Conservation (phyloP, 139 green algal genomes). For the Chlorella sorokiniana region DNA sequence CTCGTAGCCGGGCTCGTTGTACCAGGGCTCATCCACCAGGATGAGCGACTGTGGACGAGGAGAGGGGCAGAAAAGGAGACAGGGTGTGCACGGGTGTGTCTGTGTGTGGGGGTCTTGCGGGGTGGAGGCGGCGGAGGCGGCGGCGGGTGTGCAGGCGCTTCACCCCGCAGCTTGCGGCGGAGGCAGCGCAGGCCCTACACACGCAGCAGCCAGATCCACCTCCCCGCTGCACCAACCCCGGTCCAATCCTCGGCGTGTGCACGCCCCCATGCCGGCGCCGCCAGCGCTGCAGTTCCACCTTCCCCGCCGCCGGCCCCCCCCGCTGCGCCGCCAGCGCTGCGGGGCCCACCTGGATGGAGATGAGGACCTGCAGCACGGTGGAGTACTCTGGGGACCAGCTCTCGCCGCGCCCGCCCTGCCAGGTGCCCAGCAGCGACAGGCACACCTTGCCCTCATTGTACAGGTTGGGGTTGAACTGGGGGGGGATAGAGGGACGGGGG, state of each 20-base stretch:
- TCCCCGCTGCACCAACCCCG: background rate
- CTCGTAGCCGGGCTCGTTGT: slow-evolving; percentile 75
- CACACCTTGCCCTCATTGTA: slow-evolving; percentile 85
- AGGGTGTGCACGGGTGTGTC: background rate
- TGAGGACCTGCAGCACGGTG: slow-evolving; percentile 42
- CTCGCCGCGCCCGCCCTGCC: slow-evolving; percentile 66
- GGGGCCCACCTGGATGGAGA: slow-evolving; percentile 14
- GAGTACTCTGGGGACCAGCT: slow-evolving; percentile 73
- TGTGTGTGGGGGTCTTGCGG: background rate
- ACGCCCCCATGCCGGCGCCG: too few species aligned
- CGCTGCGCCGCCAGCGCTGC: too few species aligned
- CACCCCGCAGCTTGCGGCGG: background rate
- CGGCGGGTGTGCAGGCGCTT: background rate
- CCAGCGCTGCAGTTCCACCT: background rate
- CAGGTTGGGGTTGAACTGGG: slow-evolving; percentile 88
- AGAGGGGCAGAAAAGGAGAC: background rate
- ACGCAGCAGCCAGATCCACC: background rate
- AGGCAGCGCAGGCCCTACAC: background rate
- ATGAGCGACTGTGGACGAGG: background rate
- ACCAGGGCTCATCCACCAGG: slow-evolving; percentile 65
- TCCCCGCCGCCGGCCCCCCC: too few species aligned
- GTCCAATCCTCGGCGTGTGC: background rate
- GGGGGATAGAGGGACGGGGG: background rate
- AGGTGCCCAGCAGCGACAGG: slow-evolving; percentile 79
- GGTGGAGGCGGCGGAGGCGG: background rate